Evolutionary conservation across 2,329 filamentous ascomycete species (phyloP).

Genomic region (Nemania bipapillata): DNA sequence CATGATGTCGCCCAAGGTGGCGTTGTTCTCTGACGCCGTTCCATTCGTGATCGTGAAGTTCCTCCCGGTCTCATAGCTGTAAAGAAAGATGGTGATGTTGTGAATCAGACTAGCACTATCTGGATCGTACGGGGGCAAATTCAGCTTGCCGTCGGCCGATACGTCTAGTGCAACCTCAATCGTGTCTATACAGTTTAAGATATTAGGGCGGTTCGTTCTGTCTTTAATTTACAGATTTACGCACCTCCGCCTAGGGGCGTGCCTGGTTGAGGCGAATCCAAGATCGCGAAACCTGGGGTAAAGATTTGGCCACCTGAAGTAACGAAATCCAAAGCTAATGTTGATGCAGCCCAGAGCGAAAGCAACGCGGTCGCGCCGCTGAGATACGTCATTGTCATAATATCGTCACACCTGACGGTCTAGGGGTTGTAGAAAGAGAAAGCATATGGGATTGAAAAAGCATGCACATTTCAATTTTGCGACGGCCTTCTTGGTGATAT

Average conservation of each 20-base stretch:
- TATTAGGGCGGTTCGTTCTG: slow-evolving; percentile 35
- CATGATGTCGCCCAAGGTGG: slow-evolving; percentile 71
- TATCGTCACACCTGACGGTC: slow-evolving; percentile 21
- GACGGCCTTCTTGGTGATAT: neutral
- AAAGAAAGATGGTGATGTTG: slow-evolving; percentile 75
- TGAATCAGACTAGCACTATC: slow-evolving; percentile 67
- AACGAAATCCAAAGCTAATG: slow-evolving; percentile 61
- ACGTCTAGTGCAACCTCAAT: slow-evolving; percentile 75
- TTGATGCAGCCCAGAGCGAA: slow-evolving; percentile 46
- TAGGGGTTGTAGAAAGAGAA: neutral
- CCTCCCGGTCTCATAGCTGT: slow-evolving; percentile 68
- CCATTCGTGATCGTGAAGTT: slow-evolving; percentile 77
- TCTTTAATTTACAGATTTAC: slow-evolving; percentile 44
- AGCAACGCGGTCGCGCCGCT: slow-evolving; percentile 40
- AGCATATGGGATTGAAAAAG: neutral
- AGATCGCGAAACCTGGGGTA: slow-evolving; percentile 73
- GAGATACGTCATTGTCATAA: slow-evolving; percentile 41
- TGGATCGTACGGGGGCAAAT: slow-evolving; percentile 66
- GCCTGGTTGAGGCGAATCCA: slow-evolving; percentile 73
- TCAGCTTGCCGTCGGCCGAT: slow-evolving; percentile 71
- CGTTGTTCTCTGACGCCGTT: slow-evolving; percentile 62
- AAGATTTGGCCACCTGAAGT: slow-evolving; percentile 73
- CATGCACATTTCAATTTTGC: neutral
- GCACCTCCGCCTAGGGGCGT: slow-evolving; percentile 72
- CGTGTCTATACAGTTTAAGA: slow-evolving; percentile 54